Evolutionary conservation across 2,329 filamentous ascomycete genomes (phyloP).

Genomic region (Trichoderma koningiopsis): DNA sequence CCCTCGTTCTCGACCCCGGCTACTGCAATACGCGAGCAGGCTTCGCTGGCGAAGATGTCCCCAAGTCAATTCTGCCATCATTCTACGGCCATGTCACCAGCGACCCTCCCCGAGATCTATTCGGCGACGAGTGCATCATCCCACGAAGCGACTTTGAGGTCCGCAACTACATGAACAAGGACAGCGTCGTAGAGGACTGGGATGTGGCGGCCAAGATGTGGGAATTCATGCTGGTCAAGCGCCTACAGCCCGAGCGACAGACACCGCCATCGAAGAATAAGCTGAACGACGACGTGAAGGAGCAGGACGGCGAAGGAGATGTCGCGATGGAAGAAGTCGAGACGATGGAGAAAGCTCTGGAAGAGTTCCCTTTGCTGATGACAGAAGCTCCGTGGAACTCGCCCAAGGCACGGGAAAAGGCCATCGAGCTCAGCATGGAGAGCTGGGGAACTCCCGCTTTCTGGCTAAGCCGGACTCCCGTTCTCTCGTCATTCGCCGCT

Average conservation of each 20-base stretch:
- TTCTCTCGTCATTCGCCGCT: slow-evolving; percentile 86
- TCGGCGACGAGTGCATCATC: slow-evolving; percentile 88
- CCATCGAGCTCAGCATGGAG: slow-evolving; percentile 96
- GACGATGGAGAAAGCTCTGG: slow-evolving; percentile 72
- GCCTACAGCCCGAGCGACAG: slow-evolving; percentile 76
- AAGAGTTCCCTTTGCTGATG: slow-evolving; percentile 88
- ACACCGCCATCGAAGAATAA: slow-evolving; percentile 74
- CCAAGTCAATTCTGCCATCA: slow-evolving; percentile 89
- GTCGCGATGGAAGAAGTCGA: slow-evolving; percentile 58
- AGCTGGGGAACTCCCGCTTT: slow-evolving; percentile 94
- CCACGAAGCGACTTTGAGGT: slow-evolving; percentile 78
- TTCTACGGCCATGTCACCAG: slow-evolving; percentile 71
- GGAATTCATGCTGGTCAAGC: slow-evolving; percentile 89
- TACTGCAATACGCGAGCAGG: slow-evolving; percentile 90
- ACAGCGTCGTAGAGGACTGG: slow-evolving; percentile 95
- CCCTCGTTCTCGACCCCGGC: slow-evolving; percentile 93
- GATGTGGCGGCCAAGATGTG: slow-evolving; percentile 85
- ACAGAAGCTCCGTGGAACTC: slow-evolving; percentile 94
- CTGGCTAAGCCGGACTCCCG: slow-evolving; percentile 86
- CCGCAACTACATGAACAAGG: slow-evolving; percentile 86
- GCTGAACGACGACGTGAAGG: slow-evolving; percentile 68
- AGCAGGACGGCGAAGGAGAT: slow-evolving; percentile 63
- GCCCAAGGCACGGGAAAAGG: slow-evolving; percentile 85
- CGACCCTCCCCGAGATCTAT: slow-evolving; percentile 61
- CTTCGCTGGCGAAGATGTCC: slow-evolving; percentile 96